Base-by-base conservation (phyloP, 2,329 filamentous ascomycete species). In the Rhynchosporium secalis region DNA sequence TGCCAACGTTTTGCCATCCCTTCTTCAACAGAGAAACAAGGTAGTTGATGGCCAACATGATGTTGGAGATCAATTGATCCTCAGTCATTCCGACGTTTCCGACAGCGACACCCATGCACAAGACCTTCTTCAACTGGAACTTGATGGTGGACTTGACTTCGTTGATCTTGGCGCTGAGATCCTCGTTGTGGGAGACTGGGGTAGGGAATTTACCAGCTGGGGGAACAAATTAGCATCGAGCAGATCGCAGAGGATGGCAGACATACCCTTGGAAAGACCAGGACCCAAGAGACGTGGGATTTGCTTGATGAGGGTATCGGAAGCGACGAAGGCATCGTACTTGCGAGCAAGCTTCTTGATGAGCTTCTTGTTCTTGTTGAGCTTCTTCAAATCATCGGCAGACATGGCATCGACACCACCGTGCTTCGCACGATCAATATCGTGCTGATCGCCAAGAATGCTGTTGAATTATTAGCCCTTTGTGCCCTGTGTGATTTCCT, bases 321-420 rank as follows among this genome's bases (percentile, higher is more conserved):
- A 98, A 79, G 95, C 90, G 78, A 99, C 83, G 84, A 99, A 99
- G 75, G 95, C 95, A 82, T 99, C 95, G 89, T 99, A 98, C 87
- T 99, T 99, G 88, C 93, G 92, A 70, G 95, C 95, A 72, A 99
- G 91, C 90, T 99, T 99, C 92, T 99, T 99, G 89, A 99, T 97
- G 77, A 98, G 89, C 90, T 99, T 99, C 91, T 99, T 98, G 92
- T 99, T 99, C 92, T 99, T 99, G 90, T 99, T 99, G 74, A 99
- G 92, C 90, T 99, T 99, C 91, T 99, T 99, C 83, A 99, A 84
- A 82, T 99, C 95, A 76, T 99, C 95, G 72, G 91, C 82, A 76
- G 91, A 96, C 95, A 98, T 98, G 83, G 94, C 92, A 78, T 99
- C 95, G 74, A 98, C 87, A 80, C 92, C 94, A 77, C 92, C 91